Evolutionary conservation across 805 yeast genomes (phyloP).

Genomic region (Lachancea sp.): DNA sequence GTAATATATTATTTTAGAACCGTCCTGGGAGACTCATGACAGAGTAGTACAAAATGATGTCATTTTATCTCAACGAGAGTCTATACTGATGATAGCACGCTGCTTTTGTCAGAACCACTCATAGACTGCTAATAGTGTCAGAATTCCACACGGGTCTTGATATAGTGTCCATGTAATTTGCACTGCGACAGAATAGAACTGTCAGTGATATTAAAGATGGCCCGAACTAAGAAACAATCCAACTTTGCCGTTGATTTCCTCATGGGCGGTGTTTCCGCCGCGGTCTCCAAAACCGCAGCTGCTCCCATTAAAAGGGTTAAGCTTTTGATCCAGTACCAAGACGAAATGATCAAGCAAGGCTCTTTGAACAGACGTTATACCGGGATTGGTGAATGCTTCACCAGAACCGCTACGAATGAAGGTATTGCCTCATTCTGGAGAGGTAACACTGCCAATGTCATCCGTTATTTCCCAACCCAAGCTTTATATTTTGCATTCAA

Average conservation of each 20-base stretch:
- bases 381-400: conserved; percentile 93
- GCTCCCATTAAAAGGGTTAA: conserved; percentile 97
- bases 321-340: conserved; percentile 94
- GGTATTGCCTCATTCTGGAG: conserved; percentile 95
- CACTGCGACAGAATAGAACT: no score
- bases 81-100: no score
- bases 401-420: conserved; percentile 88
- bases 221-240: conserved; percentile 30
- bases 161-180: no score
- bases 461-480: conserved; percentile 99
- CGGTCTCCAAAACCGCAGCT: conserved; percentile 96
- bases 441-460: conserved; percentile 98
- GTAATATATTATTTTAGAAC: no score
- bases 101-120: no score
- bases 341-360: conserved; percentile 97
- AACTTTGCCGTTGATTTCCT: conserved; percentile 61
- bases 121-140: no score
- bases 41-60: neutral
- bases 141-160: no score
- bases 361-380: conserved; percentile 79
- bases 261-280: conserved; percentile 99
- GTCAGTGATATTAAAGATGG: conserved; percentile 13
- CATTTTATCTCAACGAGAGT: no score
- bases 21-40: no score
- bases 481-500: conserved; percentile 98